Base-by-base conservation (phyloP, 768 basidiomycete species). In the Trametes punicea region DNA sequence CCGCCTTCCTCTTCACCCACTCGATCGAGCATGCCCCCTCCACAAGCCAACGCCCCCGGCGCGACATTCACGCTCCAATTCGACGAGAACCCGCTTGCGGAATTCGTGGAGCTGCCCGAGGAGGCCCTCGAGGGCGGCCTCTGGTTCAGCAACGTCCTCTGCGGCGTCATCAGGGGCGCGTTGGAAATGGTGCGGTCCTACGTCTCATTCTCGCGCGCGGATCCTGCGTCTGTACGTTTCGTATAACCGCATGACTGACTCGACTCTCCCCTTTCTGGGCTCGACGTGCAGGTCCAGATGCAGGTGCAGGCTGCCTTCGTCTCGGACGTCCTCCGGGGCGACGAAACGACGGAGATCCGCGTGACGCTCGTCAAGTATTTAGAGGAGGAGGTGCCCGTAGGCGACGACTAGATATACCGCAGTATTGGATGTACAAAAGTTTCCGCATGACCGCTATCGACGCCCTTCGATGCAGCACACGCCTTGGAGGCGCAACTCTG, bases 121-220 rank as follows among this genome's bases (percentile, higher is more conserved):
- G 94, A 97, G 62, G 93, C 83, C 2, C 75, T 95, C 25, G 91
- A 96, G 66, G 93, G 93, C 16, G 95, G 93, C 1, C 73, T 99
- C 31, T 97, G 93, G 92, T 98, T 94, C 70, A 94, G 91, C 71
- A 98, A 98, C 71, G 87, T 98, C 39, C 75, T 97, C 1, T 96
- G 94, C 65, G 97, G 97, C 4, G 96, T 98, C 7, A 71, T 98
- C 46, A 77, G 95, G 49, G 97, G 97, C 3, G 84, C 94, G 31
- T 70, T 99, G 47, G 97, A 99, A 75, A 98, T 99, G 97, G 97
- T 97, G 65, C 38, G 58, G 41, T 9, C 31, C 34, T 16, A 5
- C 15, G 13, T 10, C 34, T 15, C 21, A 26, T 20, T 46, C 5
- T 9, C 23, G 15, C 8, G 42, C 42, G 42, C 42, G 25, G 42